Base-by-base conservation (phyloP, 225 moss, liverwort and hornwort genomes). In the Marchantia paleacea region DNA sequence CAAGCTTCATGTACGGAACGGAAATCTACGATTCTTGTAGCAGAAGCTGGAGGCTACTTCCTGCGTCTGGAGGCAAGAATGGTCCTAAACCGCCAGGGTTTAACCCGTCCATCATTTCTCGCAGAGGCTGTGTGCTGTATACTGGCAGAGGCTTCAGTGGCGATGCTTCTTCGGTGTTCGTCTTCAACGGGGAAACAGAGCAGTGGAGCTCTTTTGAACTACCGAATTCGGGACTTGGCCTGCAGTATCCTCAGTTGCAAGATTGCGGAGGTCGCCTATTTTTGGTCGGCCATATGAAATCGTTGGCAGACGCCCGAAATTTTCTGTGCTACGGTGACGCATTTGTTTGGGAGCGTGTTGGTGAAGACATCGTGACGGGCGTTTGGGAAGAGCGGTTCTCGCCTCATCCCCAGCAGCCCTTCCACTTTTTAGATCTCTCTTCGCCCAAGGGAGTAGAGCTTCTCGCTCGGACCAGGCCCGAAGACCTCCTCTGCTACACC, bases 241-340 rank as follows among this genome's bases (percentile, higher is more conserved):
- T 80, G n/a, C 73, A 74, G 24, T 74, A 80, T 29, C 61, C 52
- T 14, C 80, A 80, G 73, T 50, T 80, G 39, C 72, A 80, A 52
- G 60, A 62, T 25, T 80, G 80, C 49, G 80, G 80, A 62, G 80
- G 73, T 15, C 80, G 73, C 48, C 73, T 80, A 16, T 62, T 80
- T 24, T 54, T 80, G 26, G 73, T 80, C 13, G 73, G 61, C 19
- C 63, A 80, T 60, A 52, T 72, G 73, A 80, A 64, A 63, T n/a
- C 72, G 20, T 3, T 80, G 20, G 26, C 60, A 12, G 80, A 74
- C 10, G 22, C 39, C 28, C 48, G 80, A 10, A 57, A 52, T 4
- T 80, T 28, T 64, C 63, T 80, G 26, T 73, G 73, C 73, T 73
- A 25, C 29, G 73, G 73, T 4, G 80, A 80, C n/a, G 80, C 61